Evolutionary conservation across 306 rosid genomes (phyloP).

Genomic region (Phaseolus lunatus): DNA sequence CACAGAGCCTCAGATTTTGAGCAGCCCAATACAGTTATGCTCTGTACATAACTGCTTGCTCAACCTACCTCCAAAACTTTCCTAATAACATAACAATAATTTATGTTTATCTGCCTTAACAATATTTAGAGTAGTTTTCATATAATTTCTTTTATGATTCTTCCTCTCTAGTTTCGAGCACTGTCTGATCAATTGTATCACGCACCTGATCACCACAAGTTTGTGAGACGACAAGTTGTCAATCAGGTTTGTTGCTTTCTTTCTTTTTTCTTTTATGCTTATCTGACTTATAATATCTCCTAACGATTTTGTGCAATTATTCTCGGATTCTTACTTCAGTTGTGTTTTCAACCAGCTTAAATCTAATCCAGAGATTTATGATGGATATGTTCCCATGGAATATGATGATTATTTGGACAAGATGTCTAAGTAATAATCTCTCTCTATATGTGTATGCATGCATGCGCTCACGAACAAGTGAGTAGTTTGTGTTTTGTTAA

Average conservation of each 20-base stretch:
- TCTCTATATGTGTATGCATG: background rate
- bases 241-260: slow-evolving; percentile 64
- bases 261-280: background rate
- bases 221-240: slow-evolving; percentile 65
- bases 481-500: background rate
- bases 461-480: background rate
- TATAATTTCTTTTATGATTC: slow-evolving; percentile 7
- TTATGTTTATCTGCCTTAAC: background rate
- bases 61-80: slow-evolving; percentile 14
- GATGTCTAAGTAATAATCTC: slow-evolving; percentile 66
- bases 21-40: background rate
- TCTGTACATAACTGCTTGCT: background rate
- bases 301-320: slow-evolving; percentile 23
- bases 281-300: slow-evolving; percentile 1
- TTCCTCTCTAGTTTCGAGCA: slow-evolving; percentile 69
- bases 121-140: slow-evolving; percentile 11
- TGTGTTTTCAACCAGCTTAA: slow-evolving; percentile 60
- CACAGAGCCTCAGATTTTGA: slow-evolving; percentile 12
- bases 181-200: slow-evolving; percentile 77
- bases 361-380: slow-evolving; percentile 71
- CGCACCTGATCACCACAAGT: slow-evolving; percentile 63
- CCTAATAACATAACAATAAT: slow-evolving; percentile 24
- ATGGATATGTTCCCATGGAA: slow-evolving; percentile 90
- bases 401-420: slow-evolving; percentile 74
- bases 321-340: slow-evolving; percentile 44